Evolutionary conservation across 176 grass and related monocot genomes (phyloP), one percentile per base, ranked within the genome.

Genomic region (Thalia dealbata): DNA sequence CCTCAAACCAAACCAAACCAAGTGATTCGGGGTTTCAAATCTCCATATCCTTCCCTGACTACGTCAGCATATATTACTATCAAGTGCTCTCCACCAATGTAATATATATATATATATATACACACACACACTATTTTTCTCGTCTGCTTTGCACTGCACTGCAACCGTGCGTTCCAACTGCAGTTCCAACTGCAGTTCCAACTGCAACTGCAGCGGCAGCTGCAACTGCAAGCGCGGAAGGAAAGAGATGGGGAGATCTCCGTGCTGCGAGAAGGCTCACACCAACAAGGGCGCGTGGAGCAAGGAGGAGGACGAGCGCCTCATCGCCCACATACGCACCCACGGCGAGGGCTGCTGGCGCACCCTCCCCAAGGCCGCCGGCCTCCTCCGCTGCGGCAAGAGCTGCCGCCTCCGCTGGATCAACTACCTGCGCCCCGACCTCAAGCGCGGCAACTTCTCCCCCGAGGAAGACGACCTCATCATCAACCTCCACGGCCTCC

Each of bases 371-470:
- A 32, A 32, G 63, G 28, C 63, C 3, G 92, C 92, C 1, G 89
- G 92, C 0, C 84, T 96, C 0, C 82, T 87, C 22, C 86, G 92
- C 28, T 96, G 92, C 52, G 92, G 92, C 82, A 96, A 96, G 89
- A 96, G 92, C 82, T 96, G 92, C 78, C 92, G 92, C 7, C 92
- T 96, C 48, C 82, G 92, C 30, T 96, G 92, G 92, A 96, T 96
- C 86, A 96, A 96, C 82, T 96, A 96, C 82, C 89, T 96, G 23
- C 92, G 92, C 24, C 92, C 92, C 10, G 92, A 96, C 79, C 92
- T 96, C 44, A 96, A 96, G 84, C 92, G 92, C 19, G 89, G 92
- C 65, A 96, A 96, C 90, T 96, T 96, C 84, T 85, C 82, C 42
- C 80, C 86, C 29, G 89, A 96, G 67, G 92, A 96, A 69, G 92